Conservation (phyloP, 2,329 filamentous ascomycete species). For the Colletotrichum tamarilloi region DNA sequence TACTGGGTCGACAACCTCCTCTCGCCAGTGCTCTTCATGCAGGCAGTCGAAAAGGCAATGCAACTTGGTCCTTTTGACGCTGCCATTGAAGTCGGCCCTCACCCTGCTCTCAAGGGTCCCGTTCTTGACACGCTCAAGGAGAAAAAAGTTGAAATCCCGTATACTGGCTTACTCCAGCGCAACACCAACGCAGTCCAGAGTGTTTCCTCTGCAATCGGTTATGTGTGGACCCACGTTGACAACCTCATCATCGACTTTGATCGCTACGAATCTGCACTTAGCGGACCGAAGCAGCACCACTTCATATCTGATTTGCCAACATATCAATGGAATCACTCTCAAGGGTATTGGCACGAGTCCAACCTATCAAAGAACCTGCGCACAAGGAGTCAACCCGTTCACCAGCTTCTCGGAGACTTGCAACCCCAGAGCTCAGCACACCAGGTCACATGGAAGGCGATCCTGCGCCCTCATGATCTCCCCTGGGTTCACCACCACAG, state of each 20-base stretch:
- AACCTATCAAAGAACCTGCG: conserved; percentile 37
- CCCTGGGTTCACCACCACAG: conserved; percentile 52
- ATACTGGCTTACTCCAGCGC: neutral
- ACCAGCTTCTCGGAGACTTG: conserved; percentile 45
- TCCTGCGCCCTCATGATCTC: neutral
- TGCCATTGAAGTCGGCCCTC: conserved; percentile 47
- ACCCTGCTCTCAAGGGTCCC: conserved; percentile 54
- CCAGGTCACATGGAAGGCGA: conserved; percentile 5
- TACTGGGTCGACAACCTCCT: conserved; percentile 46
- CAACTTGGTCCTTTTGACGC: conserved; percentile 19
- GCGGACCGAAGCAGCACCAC: neutral
- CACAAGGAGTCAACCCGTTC: conserved; percentile 40
- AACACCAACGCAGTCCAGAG: neutral
- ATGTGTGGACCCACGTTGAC: conserved; percentile 3
- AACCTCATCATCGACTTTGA: neutral
- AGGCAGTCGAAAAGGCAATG: conserved; percentile 31
- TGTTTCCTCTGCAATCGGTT: neutral
- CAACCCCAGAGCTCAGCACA: conserved; percentile 3
- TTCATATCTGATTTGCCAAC: conserved; percentile 44
- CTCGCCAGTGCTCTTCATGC: conserved; percentile 41
- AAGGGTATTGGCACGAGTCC: conserved; percentile 46
- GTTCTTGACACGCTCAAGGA: neutral
- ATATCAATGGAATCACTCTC: conserved; percentile 50
- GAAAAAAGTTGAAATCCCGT: neutral
- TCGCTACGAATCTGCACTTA: neutral